phyloP scores from a whole-genome alignment of 306 rosid genomes.

The Fagus sylvatica region DNA sequence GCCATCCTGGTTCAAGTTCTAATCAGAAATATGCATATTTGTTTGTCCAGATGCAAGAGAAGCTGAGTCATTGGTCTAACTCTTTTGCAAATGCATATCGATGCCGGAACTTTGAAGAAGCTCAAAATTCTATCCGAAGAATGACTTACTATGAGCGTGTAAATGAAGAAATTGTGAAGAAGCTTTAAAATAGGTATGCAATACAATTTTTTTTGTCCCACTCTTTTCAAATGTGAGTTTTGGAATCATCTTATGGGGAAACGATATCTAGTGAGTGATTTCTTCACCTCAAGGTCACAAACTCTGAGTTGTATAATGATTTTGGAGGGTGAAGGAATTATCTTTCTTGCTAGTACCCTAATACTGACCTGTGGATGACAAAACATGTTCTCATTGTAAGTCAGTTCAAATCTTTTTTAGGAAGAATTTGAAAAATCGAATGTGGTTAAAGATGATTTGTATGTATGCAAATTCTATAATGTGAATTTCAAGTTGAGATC shows the following conservation, averaged over 20 bases:
- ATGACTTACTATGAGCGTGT: slow-evolving; percentile 88
- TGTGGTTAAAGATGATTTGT: background rate
- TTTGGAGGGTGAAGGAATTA: too few relatives aligned
- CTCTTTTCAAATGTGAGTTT: background rate
- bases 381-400: too few relatives aligned
- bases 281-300: too few relatives aligned
- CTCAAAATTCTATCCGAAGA: slow-evolving; percentile 54
- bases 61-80: slow-evolving; percentile 63
- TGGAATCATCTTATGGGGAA: slow-evolving; percentile 8
- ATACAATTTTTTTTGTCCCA: background rate
- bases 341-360: too few relatives aligned
- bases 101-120: slow-evolving; percentile 61
- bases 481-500: background rate
- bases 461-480: background rate
- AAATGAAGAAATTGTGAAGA: slow-evolving; percentile 72
- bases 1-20: slow-evolving; percentile 4
- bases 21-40: slow-evolving; percentile 14
- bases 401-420: background rate
- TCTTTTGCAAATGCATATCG: slow-evolving; percentile 55
- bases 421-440: background rate
- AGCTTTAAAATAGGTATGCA: slow-evolving; percentile 52
- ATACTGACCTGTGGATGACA: too few relatives aligned
- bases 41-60: slow-evolving; percentile 74
- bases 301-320: too few relatives aligned
- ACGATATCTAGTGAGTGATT: background rate